Percentiles rank a stretch among this genome's conserved stretches.
Conservation (phyloP, 345 rosid species). For the Citrus unshiu region DNA sequence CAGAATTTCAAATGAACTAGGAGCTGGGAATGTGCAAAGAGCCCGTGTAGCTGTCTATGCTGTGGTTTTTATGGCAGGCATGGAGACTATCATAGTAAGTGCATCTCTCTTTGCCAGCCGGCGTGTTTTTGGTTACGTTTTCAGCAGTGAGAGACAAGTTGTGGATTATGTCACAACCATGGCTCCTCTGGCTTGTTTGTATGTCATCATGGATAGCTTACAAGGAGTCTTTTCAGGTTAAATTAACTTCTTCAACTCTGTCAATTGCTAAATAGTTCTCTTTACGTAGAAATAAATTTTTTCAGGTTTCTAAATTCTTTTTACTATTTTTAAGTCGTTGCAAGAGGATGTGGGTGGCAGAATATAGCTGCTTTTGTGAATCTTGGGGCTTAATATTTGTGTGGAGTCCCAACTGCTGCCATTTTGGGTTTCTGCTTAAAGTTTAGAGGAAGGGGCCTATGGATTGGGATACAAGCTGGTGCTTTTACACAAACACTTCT, state of each 20-base stretch:
- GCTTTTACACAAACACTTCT: conserved; percentile 38
- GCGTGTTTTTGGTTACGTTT: conserved; percentile 54
- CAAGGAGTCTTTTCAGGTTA: conserved; percentile 72
- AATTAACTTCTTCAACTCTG: background rate
- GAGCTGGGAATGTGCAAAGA: too few relatives aligned
- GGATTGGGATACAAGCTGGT: conserved; percentile 74
- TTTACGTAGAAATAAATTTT: background rate
- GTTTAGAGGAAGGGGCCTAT: conserved; percentile 57
- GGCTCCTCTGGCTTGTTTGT: conserved; percentile 64
- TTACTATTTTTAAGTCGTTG: conserved; percentile 39
- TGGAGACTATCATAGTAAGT: conserved; percentile 38
- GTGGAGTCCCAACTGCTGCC: conserved; percentile 64
- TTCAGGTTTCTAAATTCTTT: background rate
- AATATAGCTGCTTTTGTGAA: conserved; percentile 72
- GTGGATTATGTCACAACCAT: conserved; percentile 57
- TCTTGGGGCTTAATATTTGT: conserved; percentile 61
- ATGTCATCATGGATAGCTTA: conserved; percentile 56
- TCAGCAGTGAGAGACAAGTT: conserved; percentile 69
- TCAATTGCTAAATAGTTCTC: background rate
- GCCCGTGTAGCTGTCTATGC: conserved; percentile 20
- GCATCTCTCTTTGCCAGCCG: conserved; percentile 37
- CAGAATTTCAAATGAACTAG: too few relatives aligned
- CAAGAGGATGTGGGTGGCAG: conserved; percentile 92
- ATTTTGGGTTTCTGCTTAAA: conserved; percentile 52
- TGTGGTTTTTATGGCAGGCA: conserved; percentile 30